Base-by-base conservation (phyloP, 2,329 filamentous ascomycete genomes). In the Neopestalotiopsis sp. region DNA sequence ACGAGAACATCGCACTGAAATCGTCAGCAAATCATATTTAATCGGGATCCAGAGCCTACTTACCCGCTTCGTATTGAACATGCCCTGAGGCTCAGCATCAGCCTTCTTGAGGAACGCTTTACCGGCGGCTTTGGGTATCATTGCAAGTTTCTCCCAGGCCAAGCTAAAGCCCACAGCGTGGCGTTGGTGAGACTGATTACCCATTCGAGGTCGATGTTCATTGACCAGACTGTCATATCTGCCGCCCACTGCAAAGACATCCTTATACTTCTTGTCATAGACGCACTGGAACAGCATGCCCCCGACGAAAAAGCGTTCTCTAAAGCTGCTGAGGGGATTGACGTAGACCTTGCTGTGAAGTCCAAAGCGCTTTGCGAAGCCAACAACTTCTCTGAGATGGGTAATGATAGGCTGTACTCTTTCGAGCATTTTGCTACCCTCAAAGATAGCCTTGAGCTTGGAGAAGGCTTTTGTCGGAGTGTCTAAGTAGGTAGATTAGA, bases 161-260 rank as follows among this genome's bases (percentile, higher is more conserved):
- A 98, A 84, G 75, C 94, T 97, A 77, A 98, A 95, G 1, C 97
- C 96, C 12, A 98, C 96, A 4, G 94, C 95, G 77, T 97, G 94
- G 24, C 90, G 89, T 74, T 91, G 90, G 67, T 89, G 85, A 58
- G 88, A 84, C 68, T 87, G 88, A 30, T 85, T 86, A 56, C 89
- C 85, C 57, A 90, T 88, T 71, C 90, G 91, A 4, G 93, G 92
- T 9, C 91, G 89, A 76, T 97, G 93, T 70, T 97, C 93, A 77
- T 91, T 90, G 72, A 99, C 95, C 24, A 99, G 83, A 62, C 90
- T 90, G 78, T 99, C 97, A 78, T 99, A 99, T 63, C 96, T 90
- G 2, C 96, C 96, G 65, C 97, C 96, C 40, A 95, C 96, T 5
- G 95, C 96, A 76, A 98, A 94, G 0, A 98, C 93, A 73, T 96